phyloP scores from a whole-genome alignment of 768 basidiomycete genomes.

The Trametes punicea region DNA sequence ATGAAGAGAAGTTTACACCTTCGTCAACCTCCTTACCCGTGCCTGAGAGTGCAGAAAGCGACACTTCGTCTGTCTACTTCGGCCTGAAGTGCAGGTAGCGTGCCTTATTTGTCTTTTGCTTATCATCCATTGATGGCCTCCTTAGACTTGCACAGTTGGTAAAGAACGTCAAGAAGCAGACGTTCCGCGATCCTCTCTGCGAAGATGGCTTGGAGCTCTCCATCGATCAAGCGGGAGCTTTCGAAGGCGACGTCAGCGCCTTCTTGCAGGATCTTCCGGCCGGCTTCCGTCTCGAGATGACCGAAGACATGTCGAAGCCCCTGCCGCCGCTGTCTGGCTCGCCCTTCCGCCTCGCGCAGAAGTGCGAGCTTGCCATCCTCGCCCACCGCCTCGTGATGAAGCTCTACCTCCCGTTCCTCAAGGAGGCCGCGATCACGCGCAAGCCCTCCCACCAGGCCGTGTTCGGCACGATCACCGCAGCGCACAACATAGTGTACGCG shows the following conservation, averaged over 20 bases:
- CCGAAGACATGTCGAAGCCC: conserved; percentile 28
- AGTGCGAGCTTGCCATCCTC: conserved; percentile 57
- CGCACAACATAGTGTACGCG: conserved; percentile 59
- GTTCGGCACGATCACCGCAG: conserved; percentile 59
- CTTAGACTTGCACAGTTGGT: conserved; percentile 58
- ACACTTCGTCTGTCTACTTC: conserved; percentile 45
- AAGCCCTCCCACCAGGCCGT: conserved; percentile 49
- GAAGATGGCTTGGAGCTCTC: conserved; percentile 38
- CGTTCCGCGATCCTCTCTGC: conserved; percentile 36
- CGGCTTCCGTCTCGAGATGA: conserved; percentile 42
- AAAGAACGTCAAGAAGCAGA: conserved; percentile 56
- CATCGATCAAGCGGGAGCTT: conserved; percentile 57
- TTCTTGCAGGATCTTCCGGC: conserved; percentile 54
- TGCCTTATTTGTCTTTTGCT: background rate
- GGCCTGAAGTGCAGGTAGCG: conserved; percentile 59
- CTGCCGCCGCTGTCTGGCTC: conserved; percentile 26
- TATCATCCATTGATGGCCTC: background rate
- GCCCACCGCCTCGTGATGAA: conserved; percentile 61
- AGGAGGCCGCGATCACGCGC: conserved; percentile 26
- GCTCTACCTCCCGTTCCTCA: conserved; percentile 66
- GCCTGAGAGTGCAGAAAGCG: conserved; percentile 24
- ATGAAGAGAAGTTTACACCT: conserved; percentile 50
- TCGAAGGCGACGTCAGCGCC: conserved; percentile 53
- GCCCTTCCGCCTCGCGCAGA: conserved; percentile 44
- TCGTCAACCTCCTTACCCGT: conserved; percentile 44